Evolutionary conservation across 2,329 filamentous ascomycete species (phyloP).

Genomic region (Beauveria brongniartii): DNA sequence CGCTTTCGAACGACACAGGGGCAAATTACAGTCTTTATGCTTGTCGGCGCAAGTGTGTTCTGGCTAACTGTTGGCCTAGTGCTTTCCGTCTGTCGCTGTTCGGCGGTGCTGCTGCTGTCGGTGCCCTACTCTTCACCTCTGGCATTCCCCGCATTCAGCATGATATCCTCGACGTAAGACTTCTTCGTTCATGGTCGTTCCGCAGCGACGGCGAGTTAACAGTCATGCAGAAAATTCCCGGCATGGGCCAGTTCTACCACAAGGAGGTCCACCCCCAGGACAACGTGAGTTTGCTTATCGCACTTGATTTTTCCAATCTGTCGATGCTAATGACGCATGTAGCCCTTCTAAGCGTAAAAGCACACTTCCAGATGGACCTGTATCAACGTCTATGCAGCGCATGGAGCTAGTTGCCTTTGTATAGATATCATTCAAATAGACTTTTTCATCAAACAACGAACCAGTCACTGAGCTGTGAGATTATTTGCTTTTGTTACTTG

Average conservation of each 20-base stretch:
- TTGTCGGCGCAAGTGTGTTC: neutral
- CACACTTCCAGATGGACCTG: slow-evolving; percentile 23
- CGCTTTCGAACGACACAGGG: neutral
- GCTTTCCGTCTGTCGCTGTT: slow-evolving; percentile 45
- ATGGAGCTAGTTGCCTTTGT: slow-evolving; percentile 11
- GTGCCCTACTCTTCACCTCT: slow-evolving; percentile 51
- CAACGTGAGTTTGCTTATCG: slow-evolving; percentile 41
- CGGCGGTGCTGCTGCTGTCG: slow-evolving; percentile 49
- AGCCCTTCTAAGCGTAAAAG: slow-evolving; percentile 34
- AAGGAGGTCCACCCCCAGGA: slow-evolving; percentile 51
- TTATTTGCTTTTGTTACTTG: neutral
- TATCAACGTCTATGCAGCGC: slow-evolving; percentile 17
- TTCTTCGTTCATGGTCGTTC: neutral
- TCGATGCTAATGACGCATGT: slow-evolving; percentile 17
- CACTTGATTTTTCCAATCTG: neutral
- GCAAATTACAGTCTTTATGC: neutral
- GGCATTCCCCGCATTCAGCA: slow-evolving; percentile 52
- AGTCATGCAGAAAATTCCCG: slow-evolving; percentile 42
- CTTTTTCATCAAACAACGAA: neutral
- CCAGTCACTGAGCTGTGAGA: neutral
- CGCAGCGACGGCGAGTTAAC: slow-evolving; percentile 17
- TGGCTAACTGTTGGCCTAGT: slow-evolving; percentile 25
- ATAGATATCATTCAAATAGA: slow-evolving; percentile 13
- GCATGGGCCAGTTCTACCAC: slow-evolving; percentile 42
- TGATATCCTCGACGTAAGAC: slow-evolving; percentile 49